Conservation (phyloP, 2,329 filamentous ascomycete genomes). For the Chaetomiaceae sp. region DNA sequence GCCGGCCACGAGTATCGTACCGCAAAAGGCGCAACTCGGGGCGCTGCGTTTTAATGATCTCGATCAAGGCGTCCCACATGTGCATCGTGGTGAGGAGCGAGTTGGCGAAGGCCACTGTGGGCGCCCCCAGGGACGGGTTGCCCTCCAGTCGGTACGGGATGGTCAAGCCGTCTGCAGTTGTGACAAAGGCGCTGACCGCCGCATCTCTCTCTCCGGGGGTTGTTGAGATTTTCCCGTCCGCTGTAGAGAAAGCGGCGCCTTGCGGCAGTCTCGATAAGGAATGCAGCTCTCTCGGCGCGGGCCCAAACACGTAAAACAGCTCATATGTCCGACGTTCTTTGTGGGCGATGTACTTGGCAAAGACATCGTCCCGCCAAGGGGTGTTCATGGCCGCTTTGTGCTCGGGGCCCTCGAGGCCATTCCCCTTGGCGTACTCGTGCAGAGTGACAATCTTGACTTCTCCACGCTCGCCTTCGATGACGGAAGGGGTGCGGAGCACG, state of each 20-base stretch:
- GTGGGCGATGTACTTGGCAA: conserved; percentile 52
- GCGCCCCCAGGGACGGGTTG: conserved; percentile 59
- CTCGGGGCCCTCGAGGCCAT: conserved; percentile 62
- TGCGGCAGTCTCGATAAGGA: conserved; percentile 50
- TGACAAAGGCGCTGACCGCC: conserved; percentile 63
- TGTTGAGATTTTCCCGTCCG: conserved; percentile 54
- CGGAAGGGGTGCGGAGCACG: conserved; percentile 59
- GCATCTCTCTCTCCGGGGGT: conserved; percentile 44
- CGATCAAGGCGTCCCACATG: conserved; percentile 77
- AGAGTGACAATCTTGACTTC: conserved; percentile 59
- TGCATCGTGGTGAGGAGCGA: conserved; percentile 71
- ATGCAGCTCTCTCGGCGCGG: conserved; percentile 64
- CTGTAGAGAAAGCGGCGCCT: conserved; percentile 46
- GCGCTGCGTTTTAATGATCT: conserved; percentile 54
- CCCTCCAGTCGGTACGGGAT: conserved; percentile 76
- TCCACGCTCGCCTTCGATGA: conserved; percentile 47
- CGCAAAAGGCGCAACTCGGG: conserved; percentile 69
- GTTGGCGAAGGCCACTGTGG: conserved; percentile 72
- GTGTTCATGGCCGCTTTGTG: conserved; percentile 61
- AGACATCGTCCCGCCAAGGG: conserved; percentile 56
- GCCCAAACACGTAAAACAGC: conserved; percentile 76
- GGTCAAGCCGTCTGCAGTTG: conserved; percentile 61
- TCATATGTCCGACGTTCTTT: conserved; percentile 60
- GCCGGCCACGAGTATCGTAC: conserved; percentile 71
- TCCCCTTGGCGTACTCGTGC: conserved; percentile 66